Percentiles rank a stretch among this genome's conserved stretches.
Conservation (phyloP, 2,329 filamentous ascomycete species). For the Aspergillus oerlinghausenensis region DNA sequence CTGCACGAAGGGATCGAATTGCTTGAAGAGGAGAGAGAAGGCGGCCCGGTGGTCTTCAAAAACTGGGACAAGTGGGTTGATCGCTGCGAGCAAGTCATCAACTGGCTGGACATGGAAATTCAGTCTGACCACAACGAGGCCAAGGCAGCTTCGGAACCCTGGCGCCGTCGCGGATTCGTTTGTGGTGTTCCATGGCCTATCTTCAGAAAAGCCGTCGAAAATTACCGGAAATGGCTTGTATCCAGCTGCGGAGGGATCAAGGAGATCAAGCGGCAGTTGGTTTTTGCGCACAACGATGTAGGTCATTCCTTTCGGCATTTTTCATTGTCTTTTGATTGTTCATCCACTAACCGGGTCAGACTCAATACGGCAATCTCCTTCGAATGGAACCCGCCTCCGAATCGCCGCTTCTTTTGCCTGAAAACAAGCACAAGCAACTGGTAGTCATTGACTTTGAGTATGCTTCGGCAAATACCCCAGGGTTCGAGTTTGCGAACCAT, state of each 20-base stretch:
- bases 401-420: slow-evolving; percentile 80
- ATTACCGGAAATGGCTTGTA: slow-evolving; percentile 71
- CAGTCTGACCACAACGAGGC: slow-evolving; percentile 41
- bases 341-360: slow-evolving; percentile 49
- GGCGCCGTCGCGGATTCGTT: slow-evolving; percentile 69
- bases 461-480: slow-evolving; percentile 79
- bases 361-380: slow-evolving; percentile 97
- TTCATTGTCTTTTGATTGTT: not conserved
- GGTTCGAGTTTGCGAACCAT: slow-evolving; percentile 93
- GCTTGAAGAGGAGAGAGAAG: slow-evolving; percentile 68
- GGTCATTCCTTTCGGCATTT: slow-evolving; percentile 27
- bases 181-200: slow-evolving; percentile 78
- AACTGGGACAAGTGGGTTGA: slow-evolving; percentile 95
- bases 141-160: slow-evolving; percentile 47
- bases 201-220: slow-evolving; percentile 70
- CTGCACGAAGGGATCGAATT: slow-evolving; percentile 91
- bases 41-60: slow-evolving; percentile 77
- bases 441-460: slow-evolving; percentile 99
- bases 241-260: slow-evolving; percentile 63
- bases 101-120: slow-evolving; percentile 56
- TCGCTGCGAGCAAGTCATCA: slow-evolving; percentile 50
- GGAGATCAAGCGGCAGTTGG: slow-evolving; percentile 67
- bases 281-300: slow-evolving; percentile 98
- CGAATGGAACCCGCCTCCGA: slow-evolving; percentile 65
- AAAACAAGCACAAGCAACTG: slow-evolving; percentile 92